A percentile compares a stretch with the other conserved stretches of the same genome.
phyloP scores from a whole-genome alignment of 1,139 yeast species.

The Debaryomycetaceae sp. region DNA sequence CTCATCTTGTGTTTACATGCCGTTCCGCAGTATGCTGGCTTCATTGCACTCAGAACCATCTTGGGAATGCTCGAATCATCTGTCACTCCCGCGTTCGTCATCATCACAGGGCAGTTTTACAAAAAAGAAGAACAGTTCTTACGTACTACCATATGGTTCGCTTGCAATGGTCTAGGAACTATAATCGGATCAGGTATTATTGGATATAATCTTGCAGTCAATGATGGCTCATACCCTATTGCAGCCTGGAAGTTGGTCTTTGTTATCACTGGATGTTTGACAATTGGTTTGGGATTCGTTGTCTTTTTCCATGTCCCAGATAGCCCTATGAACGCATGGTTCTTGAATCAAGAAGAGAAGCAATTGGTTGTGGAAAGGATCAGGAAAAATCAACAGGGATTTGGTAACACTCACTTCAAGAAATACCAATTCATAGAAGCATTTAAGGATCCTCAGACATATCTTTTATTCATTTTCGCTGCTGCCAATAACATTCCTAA shows the following conservation, averaged over 20 bases:
- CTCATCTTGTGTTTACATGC: slow-evolving; percentile 20
- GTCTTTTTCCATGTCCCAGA: slow-evolving; percentile 21
- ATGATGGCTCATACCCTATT: slow-evolving; percentile 12
- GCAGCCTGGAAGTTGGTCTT: slow-evolving; percentile 26
- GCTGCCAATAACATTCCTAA: slow-evolving; percentile 26
- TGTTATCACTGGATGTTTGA: slow-evolving; percentile 20
- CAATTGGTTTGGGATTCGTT: slow-evolving; percentile 19
- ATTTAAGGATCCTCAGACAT: slow-evolving; percentile 36
- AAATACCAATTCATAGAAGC: slow-evolving; percentile 52
- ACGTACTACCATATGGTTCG: slow-evolving; percentile 19
- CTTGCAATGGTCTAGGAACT: slow-evolving; percentile 22
- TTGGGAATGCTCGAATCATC: slow-evolving; percentile 56
- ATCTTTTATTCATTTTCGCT: slow-evolving; percentile 31
- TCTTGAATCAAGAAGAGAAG: slow-evolving; percentile 35
- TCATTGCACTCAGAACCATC: slow-evolving; percentile 21
- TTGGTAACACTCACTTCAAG: slow-evolving; percentile 52
- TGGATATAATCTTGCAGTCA: slow-evolving; percentile 13
- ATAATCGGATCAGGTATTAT: slow-evolving; percentile 21
- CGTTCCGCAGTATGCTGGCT: slow-evolving; percentile 22
- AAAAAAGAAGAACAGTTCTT: slow-evolving; percentile 16
- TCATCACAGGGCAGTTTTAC: slow-evolving; percentile 33
- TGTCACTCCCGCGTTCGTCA: slow-evolving; percentile 52
- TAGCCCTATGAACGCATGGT: slow-evolving; percentile 22
- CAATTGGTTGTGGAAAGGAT: slow-evolving; percentile 23
- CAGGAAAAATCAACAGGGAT: slow-evolving; percentile 40